Base-by-base conservation (phyloP, 768 basidiomycete species). In the Tylopilus rubrobrunneus region DNA sequence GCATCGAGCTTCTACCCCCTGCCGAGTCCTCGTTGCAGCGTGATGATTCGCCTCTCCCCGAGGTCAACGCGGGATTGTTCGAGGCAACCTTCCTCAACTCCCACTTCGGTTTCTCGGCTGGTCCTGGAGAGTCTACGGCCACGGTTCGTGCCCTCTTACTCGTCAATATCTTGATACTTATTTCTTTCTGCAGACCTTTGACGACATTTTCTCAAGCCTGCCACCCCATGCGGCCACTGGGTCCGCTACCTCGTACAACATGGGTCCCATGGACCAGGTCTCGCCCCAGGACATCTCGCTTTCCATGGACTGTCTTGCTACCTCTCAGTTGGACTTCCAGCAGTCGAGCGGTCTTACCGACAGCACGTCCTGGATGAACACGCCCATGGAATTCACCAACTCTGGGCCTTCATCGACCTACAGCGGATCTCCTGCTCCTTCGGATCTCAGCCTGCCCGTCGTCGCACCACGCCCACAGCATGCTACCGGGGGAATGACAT, bases 41-140 rank as follows among this genome's bases (percentile, higher is more conserved):
- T 1, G 80, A 82, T 53, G 63, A 71, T 42, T 75, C 74, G 0
- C 74, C 78, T 7, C 74, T 82, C 2, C 82, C 82, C 0, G 81
- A 78, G 21, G 71, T 73, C 10, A 69, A 80, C 53, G 73, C 75
- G 0, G 74, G 72, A 36, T 65, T 83, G 36, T 83, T 81, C 63
- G 74, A 83, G 15, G 63, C 68, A 1, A 65, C 68, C 2, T 82
- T 74, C 61, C 57, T 75, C 28, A 57, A 66, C 45, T 59, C 59
- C 39, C 59, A 58, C 53, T 71, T 68, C 64, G 62, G 56, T 4
- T 67, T 66, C 53, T 58, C 59, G 11, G 40, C 53, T 7, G 56
- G 53, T 21, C 28, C 59, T 9, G 45, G 41, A 19, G 64, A 62
- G 19, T 28, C 39, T 28, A 7, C 45, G 19, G 33, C 56, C 7